Conservation (phyloP, 495 filamentous ascomycete genomes). For the Talaromyces proteolyticus region DNA sequence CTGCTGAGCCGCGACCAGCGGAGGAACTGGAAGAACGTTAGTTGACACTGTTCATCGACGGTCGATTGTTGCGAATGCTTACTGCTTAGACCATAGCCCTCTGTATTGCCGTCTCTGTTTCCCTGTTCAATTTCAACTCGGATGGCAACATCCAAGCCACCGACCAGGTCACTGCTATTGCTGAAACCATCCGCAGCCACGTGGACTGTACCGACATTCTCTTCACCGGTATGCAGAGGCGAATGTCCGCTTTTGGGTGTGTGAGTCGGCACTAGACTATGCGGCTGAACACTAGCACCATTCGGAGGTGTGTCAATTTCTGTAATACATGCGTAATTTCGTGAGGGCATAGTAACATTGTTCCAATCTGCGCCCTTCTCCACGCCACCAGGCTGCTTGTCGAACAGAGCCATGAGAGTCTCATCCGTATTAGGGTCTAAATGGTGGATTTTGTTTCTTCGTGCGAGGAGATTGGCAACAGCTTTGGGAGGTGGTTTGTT, state of each 20-base stretch:
- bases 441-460: slow-evolving; percentile 88
- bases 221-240: slow-evolving; percentile 59
- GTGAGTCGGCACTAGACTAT: slow-evolving; percentile 8
- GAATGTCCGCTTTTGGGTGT: slow-evolving; percentile 52
- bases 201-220: slow-evolving; percentile 58
- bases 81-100: slow-evolving; percentile 63
- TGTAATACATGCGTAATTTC: slow-evolving; percentile 82
- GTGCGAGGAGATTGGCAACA: slow-evolving; percentile 81
- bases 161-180: slow-evolving; percentile 48
- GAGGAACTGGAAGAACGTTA: slow-evolving; percentile 17
- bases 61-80: slow-evolving; percentile 12
- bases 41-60: background rate
- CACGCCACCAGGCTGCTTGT: slow-evolving; percentile 69
- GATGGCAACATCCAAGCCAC: slow-evolving; percentile 62
- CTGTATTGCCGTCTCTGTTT: slow-evolving; percentile 53
- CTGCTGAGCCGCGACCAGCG: slow-evolving; percentile 11
- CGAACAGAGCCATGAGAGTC: slow-evolving; percentile 80
- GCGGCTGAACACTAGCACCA: slow-evolving; percentile 12
- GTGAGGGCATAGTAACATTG: slow-evolving; percentile 81
- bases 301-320: slow-evolving; percentile 43
- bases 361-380: slow-evolving; percentile 66
- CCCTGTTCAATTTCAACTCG: slow-evolving; percentile 67
- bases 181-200: slow-evolving; percentile 48
- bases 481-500: slow-evolving; percentile 89
- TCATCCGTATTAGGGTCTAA: slow-evolving; percentile 81